Percentiles rank a stretch among this genome's conserved stretches.
Conservation (phyloP, 2,329 filamentous ascomycete genomes). For the Ceratocystis lukuohia region DNA sequence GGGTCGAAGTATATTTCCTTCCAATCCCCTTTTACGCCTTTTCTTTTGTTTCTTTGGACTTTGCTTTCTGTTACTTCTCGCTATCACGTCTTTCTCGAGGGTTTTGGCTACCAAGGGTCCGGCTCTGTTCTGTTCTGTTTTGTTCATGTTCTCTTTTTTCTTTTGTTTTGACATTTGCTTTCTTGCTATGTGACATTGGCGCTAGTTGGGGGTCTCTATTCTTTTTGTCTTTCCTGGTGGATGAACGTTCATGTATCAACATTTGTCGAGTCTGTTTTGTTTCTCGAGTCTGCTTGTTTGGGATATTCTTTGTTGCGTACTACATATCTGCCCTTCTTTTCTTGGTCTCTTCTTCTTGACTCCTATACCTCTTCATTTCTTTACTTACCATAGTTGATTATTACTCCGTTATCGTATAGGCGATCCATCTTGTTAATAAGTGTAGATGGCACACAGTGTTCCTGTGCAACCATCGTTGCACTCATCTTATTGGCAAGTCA, state of each 20-base stretch:
- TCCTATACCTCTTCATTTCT: conserved; percentile 6
- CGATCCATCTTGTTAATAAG: not conserved
- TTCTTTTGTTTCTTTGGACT: conserved; percentile 1
- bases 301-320: not conserved
- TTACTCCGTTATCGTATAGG: not conserved
- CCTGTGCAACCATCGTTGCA: not conserved
- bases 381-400: not conserved
- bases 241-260: conserved; percentile 4
- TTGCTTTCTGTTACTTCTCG: conserved; percentile 4
- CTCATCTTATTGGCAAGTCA: not conserved
- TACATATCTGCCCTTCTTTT: not conserved
- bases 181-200: not conserved
- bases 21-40: not conserved
- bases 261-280: not conserved
- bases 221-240: conserved; percentile 5
- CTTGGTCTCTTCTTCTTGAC: not conserved
- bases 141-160: not conserved
- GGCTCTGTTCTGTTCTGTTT: not conserved
- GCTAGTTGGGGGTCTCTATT: conserved; percentile 2
- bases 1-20: not conserved
- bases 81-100: not conserved
- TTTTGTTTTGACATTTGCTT: not conserved
- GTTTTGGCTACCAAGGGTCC: not conserved
- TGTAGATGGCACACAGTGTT: not conserved
- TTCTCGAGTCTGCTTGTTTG: conserved; percentile 2